Conservation (phyloP, 352 stramenopile species). For the Phytophthora pinifolia region DNA sequence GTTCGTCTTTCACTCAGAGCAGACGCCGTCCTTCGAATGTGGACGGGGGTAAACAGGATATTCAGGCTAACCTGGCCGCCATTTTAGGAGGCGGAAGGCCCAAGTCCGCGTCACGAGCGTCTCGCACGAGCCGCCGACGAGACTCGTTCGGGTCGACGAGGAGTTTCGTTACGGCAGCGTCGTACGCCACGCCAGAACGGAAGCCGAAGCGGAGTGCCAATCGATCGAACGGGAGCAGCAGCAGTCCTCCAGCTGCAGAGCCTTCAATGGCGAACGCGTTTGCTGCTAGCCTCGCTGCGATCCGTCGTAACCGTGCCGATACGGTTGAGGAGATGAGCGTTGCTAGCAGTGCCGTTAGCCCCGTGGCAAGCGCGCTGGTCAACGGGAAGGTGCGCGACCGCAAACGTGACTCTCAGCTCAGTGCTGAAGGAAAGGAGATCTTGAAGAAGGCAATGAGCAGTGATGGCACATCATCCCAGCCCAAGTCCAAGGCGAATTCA, state of each 20-base stretch:
- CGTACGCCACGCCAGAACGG: constrained; percentile 14
- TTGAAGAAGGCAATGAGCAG: constrained; percentile 60
- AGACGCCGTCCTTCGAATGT: constrained; percentile 38
- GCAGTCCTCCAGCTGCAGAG: constrained; percentile 14
- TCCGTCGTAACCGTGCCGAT: constrained; percentile 66
- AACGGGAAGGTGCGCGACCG: constrained; percentile 43
- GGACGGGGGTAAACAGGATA: constrained; percentile 40
- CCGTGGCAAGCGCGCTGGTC: constrained; percentile 7
- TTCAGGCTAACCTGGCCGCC: constrained; percentile 62
- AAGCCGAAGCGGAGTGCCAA: constrained; percentile 26
- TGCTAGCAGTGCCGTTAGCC: constrained; percentile 18
- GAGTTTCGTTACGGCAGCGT: constrained; percentile 30
- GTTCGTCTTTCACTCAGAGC: constrained; percentile 50
- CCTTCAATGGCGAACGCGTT: constrained; percentile 65
- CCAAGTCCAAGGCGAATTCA: constrained; percentile 24
- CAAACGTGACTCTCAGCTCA: constrained; percentile 71
- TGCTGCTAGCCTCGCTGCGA: constrained; percentile 70
- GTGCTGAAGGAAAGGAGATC: constrained; percentile 75
- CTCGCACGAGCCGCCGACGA: constrained; percentile 27
- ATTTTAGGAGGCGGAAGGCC: constrained; percentile 57
- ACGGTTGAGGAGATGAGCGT: constrained; percentile 51
- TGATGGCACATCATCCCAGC: constrained; percentile 26
- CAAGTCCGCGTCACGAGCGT: constrained; percentile 26
- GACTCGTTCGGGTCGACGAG: constrained; percentile 61
- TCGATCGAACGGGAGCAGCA: constrained; percentile 21